Percentiles rank a stretch among this genome's conserved stretches.
Evolutionary conservation across 305 asterid genomes (phyloP).

Genomic region (Fraxinus platypoda): DNA sequence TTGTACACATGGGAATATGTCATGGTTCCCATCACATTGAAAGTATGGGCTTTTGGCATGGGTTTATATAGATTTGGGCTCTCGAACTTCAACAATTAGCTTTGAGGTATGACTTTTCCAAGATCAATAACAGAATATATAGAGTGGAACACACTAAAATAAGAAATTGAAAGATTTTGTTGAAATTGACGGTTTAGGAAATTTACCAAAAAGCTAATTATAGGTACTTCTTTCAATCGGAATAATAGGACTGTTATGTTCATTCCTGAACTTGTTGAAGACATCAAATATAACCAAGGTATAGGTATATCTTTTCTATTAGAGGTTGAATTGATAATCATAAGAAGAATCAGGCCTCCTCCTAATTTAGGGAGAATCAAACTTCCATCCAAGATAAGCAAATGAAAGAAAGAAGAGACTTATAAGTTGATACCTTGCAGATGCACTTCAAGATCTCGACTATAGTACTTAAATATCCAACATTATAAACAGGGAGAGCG

Average conservation of each 20-base stretch:
- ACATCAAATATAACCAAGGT: not conserved
- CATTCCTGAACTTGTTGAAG: not conserved
- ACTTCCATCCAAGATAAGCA: not conserved
- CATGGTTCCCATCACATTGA: not conserved
- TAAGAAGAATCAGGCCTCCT: not conserved
- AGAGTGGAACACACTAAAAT: not conserved
- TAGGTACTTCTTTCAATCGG: not conserved
- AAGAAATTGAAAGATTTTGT: not conserved
- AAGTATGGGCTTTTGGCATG: not conserved
- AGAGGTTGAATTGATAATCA: not conserved
- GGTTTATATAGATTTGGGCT: not conserved
- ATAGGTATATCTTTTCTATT: not conserved
- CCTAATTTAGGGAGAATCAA: not conserved
- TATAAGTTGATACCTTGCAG: conserved; percentile 70
- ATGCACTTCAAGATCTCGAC: conserved; percentile 86
- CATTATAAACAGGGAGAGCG: conserved; percentile 75
- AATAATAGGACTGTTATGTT: not conserved
- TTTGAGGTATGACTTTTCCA: not conserved
- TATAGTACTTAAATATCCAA: conserved; percentile 62
- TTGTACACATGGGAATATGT: not conserved
- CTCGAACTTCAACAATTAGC: not conserved
- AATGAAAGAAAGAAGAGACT: conserved; percentile 2
- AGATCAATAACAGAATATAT: not conserved
- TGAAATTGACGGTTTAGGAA: not conserved
- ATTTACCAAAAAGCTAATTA: not conserved